A percentile compares a stretch with the other conserved stretches of the same genome.
phyloP scores from a whole-genome alignment of 2,329 filamentous ascomycete species.

The Nigrograna mackinnonii region DNA sequence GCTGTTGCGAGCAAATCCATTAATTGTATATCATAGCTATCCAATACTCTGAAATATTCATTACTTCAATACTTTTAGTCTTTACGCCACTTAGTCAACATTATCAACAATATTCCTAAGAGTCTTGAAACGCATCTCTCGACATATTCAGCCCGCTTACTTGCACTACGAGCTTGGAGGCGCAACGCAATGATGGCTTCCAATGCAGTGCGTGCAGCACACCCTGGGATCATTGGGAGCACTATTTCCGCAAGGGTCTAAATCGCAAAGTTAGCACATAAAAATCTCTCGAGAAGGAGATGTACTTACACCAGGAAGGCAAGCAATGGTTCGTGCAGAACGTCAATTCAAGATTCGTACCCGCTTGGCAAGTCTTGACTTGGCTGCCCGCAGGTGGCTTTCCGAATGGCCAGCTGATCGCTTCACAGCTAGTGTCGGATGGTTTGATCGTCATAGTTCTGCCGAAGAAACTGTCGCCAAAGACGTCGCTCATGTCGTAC shows the following conservation, averaged over 20 bases:
- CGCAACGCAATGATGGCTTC: conserved; percentile 29
- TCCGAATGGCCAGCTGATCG: conserved; percentile 27
- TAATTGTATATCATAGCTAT: too few relatives aligned
- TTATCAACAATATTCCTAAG: too few relatives aligned
- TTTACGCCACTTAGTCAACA: too few relatives aligned
- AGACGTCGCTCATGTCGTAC: conserved; percentile 33
- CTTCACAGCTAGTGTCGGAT: conserved; percentile 21
- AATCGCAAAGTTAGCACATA: conserved; percentile 3
- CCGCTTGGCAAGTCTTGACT: conserved; percentile 21
- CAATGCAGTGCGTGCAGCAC: conserved; percentile 34
- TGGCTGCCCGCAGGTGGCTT: conserved; percentile 25
- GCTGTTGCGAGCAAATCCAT: too few relatives aligned
- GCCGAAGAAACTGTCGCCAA: conserved; percentile 29
- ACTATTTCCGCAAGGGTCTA: conserved; percentile 20
- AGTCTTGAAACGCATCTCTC: too few relatives aligned
- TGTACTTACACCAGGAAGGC: conserved; percentile 32
- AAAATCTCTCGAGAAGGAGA: background rate
- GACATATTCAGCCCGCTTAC: too few relatives aligned
- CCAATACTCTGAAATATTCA: too few relatives aligned
- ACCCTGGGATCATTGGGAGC: conserved; percentile 19
- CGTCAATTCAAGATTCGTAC: conserved; percentile 22
- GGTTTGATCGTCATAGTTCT: conserved; percentile 26
- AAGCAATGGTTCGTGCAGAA: conserved; percentile 32
- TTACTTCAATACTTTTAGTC: too few relatives aligned
- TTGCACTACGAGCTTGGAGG: too few relatives aligned